These are phyloP conservation scores for Chionographis japonica DNA, from an alignment of 106 monocot species.

Conservation along the genomic window DNA sequence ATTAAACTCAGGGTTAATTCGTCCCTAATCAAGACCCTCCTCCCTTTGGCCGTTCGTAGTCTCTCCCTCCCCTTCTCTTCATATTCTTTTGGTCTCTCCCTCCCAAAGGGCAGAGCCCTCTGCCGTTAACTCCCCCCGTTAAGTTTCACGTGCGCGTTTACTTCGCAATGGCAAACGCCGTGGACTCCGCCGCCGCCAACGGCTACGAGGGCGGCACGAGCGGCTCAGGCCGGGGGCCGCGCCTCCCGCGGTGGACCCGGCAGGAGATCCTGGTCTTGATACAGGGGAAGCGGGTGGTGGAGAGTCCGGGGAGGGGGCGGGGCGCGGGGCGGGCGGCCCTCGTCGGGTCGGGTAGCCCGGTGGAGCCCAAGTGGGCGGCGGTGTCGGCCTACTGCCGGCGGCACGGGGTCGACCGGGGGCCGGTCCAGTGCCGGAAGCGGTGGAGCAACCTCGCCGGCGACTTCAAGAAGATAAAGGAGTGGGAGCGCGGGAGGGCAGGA, in stretches of 20 bases:
- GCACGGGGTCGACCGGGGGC: constrained; percentile 64
- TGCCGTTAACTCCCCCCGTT: constrained; percentile 1
- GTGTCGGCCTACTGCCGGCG: constrained; percentile 58
- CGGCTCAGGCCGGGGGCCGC: constrained; percentile 22
- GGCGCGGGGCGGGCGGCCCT: constrained; percentile 13
- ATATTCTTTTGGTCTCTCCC: background rate
- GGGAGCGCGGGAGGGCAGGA: constrained; percentile 30
- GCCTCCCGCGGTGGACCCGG: constrained; percentile 82
- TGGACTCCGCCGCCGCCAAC: constrained; percentile 1
- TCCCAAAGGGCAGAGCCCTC: background rate
- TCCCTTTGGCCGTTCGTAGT: constrained; percentile 4
- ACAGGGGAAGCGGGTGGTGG: constrained; percentile 70
- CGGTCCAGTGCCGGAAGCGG: constrained; percentile 88
- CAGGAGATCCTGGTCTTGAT: constrained; percentile 82
- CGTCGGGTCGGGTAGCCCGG: background rate
- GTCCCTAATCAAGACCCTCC: background rate
- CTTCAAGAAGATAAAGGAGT: constrained; percentile 85
- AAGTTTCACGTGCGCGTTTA: background rate
- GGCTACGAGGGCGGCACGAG: constrained; percentile 12
- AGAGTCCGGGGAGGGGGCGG: constrained; percentile 38
- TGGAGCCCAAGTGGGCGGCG: constrained; percentile 61
- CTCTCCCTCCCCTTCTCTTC: constrained; percentile 5
- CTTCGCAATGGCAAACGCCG: constrained; percentile 34
- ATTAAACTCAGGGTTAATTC: constrained; percentile 22
- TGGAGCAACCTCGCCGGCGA: constrained; percentile 91